phyloP scores from a whole-genome alignment of 768 basidiomycete species.

The Calvatia gigantea region DNA sequence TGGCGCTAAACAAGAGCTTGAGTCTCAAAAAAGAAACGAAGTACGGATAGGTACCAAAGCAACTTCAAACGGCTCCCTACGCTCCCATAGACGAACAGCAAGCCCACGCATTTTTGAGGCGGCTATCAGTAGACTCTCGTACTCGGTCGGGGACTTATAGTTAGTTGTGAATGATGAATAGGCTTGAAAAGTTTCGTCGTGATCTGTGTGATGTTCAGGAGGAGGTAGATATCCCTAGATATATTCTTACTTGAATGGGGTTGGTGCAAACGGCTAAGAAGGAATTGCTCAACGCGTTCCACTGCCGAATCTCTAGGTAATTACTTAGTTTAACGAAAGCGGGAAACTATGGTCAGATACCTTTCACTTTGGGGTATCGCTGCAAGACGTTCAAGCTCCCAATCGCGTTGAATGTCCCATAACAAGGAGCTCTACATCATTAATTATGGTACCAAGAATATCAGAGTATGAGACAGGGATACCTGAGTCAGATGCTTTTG shows the following conservation, averaged over 20 bases:
- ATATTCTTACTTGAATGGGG: slow-evolving; percentile 64
- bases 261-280: slow-evolving; percentile 66
- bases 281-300: slow-evolving; percentile 50
- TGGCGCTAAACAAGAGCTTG: slow-evolving; percentile 15
- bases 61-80: slow-evolving; percentile 60
- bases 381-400: slow-evolving; percentile 68
- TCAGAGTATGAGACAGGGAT: slow-evolving; percentile 8
- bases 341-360: slow-evolving; percentile 23
- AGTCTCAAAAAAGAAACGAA: background rate
- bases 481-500: slow-evolving; percentile 64
- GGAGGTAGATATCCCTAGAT: background rate
- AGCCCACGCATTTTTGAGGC: slow-evolving; percentile 71
- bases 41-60: slow-evolving; percentile 44
- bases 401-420: slow-evolving; percentile 72
- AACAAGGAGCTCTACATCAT: slow-evolving; percentile 57
- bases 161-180: slow-evolving; percentile 90
- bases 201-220: slow-evolving; percentile 39
- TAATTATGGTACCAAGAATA: background rate
- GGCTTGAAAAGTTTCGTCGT: slow-evolving; percentile 76
- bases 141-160: slow-evolving; percentile 68
- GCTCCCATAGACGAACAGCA: slow-evolving; percentile 57
- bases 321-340: slow-evolving; percentile 8
- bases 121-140: slow-evolving; percentile 70
- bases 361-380: slow-evolving; percentile 40
- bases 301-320: slow-evolving; percentile 38